Conservation (phyloP, 139 green algal species). For the Desmodesmus armatus region DNA sequence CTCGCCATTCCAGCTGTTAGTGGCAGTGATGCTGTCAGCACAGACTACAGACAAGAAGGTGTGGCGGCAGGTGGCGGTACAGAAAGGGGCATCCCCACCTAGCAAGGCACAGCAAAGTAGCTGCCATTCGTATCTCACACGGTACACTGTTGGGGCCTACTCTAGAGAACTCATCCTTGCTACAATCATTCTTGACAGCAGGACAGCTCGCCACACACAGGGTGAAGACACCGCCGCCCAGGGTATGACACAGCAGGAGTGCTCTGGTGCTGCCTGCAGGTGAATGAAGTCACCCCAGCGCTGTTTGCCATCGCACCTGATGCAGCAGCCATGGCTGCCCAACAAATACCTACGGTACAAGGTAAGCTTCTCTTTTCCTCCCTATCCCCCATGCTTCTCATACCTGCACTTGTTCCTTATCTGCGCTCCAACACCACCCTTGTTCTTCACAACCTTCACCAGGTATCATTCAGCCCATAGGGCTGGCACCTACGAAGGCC, state of each 20-base stretch:
- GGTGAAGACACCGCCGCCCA: no score
- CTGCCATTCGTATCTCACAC: no score
- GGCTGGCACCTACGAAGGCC: conserved; percentile 89
- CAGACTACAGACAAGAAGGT: conserved; percentile 86
- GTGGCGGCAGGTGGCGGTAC: conserved; percentile 1
- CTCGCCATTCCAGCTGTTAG: conserved; percentile 84
- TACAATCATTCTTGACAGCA: no score
- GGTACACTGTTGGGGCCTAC: no score
- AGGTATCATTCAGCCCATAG: conserved; percentile 77
- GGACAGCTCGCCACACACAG: no score
- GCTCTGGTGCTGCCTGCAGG: conserved; percentile 48
- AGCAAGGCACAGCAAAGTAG: no score
- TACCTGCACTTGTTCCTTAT: no score
- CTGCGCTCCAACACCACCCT: conserved; percentile 26
- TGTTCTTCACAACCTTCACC: neutral
- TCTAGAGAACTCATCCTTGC: no score
- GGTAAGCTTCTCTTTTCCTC: no score
- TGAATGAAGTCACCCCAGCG: conserved; percentile 74
- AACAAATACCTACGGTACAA: no score
- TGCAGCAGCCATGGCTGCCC: conserved; percentile 65
- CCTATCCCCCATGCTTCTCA: no score
- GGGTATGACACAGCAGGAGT: neutral
- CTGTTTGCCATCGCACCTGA: conserved; percentile 73
- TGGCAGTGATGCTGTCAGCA: conserved; percentile 85
- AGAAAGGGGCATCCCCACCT: no score